These are phyloP conservation scores for Xylariaceae sp. DNA, from an alignment of 2,329 filamentous ascomycete species.

Conservation along the genomic window DNA sequence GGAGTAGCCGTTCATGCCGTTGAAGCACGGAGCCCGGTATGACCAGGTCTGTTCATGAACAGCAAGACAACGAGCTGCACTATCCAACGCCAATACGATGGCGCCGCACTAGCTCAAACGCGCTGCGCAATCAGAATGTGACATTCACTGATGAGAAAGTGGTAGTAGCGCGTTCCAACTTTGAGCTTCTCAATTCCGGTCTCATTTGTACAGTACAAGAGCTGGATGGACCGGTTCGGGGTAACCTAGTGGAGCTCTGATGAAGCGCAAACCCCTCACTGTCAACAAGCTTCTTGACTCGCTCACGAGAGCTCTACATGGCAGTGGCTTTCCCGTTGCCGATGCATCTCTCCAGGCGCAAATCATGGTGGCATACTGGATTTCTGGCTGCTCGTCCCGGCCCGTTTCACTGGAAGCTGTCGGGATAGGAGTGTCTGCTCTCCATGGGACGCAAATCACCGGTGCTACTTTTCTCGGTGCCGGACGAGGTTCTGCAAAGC, in stretches of 20 bases:
- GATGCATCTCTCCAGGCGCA: neutral
- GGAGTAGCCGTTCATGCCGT: neutral
- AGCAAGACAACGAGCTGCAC: constrained; percentile 2
- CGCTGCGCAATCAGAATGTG: constrained; percentile 11
- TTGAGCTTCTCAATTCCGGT: constrained; percentile 2
- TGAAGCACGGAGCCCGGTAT: neutral
- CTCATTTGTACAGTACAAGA: neutral
- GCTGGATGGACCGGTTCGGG: too few relatives aligned
- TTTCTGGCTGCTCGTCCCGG: too few relatives aligned
- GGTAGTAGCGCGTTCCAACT: constrained; percentile 5
- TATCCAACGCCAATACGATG: constrained; percentile 12
- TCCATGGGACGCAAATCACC: too few relatives aligned
- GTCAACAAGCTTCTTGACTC: neutral
- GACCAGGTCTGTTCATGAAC: neutral
- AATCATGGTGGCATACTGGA: too few relatives aligned
- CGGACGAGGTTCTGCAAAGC: too few relatives aligned
- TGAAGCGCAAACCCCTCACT: neutral
- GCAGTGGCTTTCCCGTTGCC: neutral
- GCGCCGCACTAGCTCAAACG: constrained; percentile 9
- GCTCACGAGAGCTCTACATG: neutral
- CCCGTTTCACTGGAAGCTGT: too few relatives aligned
- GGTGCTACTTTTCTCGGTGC: too few relatives aligned
- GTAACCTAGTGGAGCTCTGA: neutral
- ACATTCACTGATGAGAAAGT: constrained; percentile 6
- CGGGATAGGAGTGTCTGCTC: too few relatives aligned